These are phyloP conservation scores for Serendipita vermifera DNA, from an alignment of 768 basidiomycete genomes.

Conservation along the genomic window DNA sequence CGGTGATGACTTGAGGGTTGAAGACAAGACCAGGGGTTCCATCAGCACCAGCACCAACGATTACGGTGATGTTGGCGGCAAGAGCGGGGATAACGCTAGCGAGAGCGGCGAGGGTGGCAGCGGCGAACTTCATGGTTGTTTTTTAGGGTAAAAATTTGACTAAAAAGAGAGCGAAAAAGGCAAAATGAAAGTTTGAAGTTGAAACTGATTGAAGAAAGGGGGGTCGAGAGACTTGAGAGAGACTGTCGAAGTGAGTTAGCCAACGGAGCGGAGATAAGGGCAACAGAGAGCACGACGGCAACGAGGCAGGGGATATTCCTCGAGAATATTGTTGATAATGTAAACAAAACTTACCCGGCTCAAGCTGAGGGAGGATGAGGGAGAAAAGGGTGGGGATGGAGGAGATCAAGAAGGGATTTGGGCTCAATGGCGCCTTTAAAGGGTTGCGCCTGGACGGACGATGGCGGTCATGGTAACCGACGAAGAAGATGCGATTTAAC, in stretches of 20 bases:
- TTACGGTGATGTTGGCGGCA: not conserved
- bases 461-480: not conserved
- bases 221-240: too few species aligned
- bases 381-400: not conserved
- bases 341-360: slow-evolving; percentile 1
- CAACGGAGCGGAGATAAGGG: not conserved
- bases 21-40: slow-evolving; percentile 1
- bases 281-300: not conserved
- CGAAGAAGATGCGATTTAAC: not conserved
- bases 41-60: not conserved
- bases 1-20: not conserved
- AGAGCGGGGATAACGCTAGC: slow-evolving; percentile 2
- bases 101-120: slow-evolving; percentile 1
- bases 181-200: not conserved
- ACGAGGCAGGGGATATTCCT: not conserved
- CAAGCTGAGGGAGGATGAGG: not conserved
- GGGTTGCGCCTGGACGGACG: not conserved
- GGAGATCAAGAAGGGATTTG: not conserved
- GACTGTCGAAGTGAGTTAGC: not conserved
- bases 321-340: not conserved
- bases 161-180: not conserved
- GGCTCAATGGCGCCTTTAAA: slow-evolving; percentile 6
- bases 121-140: slow-evolving; percentile 6
- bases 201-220: too few species aligned
- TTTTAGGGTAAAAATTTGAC: not conserved